phyloP scores from a whole-genome alignment of 2,329 filamentous ascomycete genomes.

The Aureobasidium sp. region DNA sequence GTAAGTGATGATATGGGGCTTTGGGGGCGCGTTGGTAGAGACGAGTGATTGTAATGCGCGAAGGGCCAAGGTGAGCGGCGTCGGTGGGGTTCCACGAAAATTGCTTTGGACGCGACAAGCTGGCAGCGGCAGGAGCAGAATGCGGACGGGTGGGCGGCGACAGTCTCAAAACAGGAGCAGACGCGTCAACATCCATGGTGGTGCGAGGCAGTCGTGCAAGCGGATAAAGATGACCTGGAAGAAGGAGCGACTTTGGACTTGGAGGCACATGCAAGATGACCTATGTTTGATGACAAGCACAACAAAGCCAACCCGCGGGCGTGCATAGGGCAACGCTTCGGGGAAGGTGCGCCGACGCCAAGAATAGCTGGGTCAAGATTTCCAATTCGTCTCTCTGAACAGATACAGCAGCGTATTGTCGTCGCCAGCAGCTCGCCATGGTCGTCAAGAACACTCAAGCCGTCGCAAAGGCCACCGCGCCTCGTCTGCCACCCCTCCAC shows the following conservation, averaged over 20 bases:
- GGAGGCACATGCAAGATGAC: neutral
- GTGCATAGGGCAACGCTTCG: neutral
- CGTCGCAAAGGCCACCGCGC: conserved; percentile 28
- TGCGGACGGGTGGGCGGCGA: neutral
- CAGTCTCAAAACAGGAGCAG: neutral
- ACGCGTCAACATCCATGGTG: neutral
- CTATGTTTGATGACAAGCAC: conserved; percentile 3
- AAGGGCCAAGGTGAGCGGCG: conserved; percentile 31
- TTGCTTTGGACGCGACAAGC: neutral
- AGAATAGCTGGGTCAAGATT: neutral
- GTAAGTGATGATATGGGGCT: conserved; percentile 1
- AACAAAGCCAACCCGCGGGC: neutral
- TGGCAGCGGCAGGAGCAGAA: neutral
- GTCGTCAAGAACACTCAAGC: conserved; percentile 26
- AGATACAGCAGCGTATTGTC: neutral
- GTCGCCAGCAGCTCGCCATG: conserved; percentile 17
- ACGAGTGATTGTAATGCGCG: conserved; percentile 31
- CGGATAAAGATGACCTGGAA: neutral
- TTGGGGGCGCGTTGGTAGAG: conserved; percentile 16
- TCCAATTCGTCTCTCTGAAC: neutral
- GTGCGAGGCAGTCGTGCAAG: neutral
- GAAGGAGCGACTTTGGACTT: neutral
- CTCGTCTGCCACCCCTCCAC: conserved; percentile 49
- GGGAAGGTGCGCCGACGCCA: conserved; percentile 7
- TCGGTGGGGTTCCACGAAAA: conserved; percentile 32